Percentiles rank a stretch among this genome's conserved stretches.
phyloP scores from a whole-genome alignment of 768 basidiomycete species.

The Leccinum subtestaceum region DNA sequence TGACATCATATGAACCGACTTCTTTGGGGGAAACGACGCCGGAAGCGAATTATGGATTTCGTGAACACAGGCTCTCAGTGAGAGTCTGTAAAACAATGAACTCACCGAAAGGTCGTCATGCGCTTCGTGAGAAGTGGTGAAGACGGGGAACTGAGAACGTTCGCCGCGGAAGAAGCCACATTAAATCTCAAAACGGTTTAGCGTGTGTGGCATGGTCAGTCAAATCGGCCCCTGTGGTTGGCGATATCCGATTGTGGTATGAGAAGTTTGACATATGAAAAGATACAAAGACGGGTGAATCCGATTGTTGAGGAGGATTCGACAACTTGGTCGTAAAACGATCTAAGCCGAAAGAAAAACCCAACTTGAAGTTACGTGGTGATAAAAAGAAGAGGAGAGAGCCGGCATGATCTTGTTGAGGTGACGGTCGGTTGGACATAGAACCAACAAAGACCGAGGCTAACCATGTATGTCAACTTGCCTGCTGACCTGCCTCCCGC shows the following conservation, averaged over 20 bases:
- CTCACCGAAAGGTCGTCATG: background rate
- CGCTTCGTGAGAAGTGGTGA: conserved; percentile 12
- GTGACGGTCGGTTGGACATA: background rate
- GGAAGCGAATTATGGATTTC: background rate
- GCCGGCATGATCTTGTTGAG: background rate
- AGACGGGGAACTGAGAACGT: conserved; percentile 13
- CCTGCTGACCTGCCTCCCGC: background rate
- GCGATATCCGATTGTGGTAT: background rate
- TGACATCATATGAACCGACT: background rate
- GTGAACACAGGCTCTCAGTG: background rate
- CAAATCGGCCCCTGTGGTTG: background rate
- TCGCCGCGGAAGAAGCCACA: conserved; percentile 1
- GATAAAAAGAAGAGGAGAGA: background rate
- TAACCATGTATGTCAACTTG: conserved; percentile 12
- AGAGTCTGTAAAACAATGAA: background rate
- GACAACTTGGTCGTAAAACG: background rate
- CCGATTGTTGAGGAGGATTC: background rate
- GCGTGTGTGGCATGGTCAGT: conserved; percentile 9
- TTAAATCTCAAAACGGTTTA: conserved; percentile 17
- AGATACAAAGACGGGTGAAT: background rate
- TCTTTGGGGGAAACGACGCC: background rate
- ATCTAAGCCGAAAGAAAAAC: background rate
- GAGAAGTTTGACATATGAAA: background rate
- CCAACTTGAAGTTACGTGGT: background rate
- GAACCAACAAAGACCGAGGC: conserved; percentile 2